Base-by-base conservation (phyloP, 768 basidiomycete genomes). In the Candolleomyces efflorescens region DNA sequence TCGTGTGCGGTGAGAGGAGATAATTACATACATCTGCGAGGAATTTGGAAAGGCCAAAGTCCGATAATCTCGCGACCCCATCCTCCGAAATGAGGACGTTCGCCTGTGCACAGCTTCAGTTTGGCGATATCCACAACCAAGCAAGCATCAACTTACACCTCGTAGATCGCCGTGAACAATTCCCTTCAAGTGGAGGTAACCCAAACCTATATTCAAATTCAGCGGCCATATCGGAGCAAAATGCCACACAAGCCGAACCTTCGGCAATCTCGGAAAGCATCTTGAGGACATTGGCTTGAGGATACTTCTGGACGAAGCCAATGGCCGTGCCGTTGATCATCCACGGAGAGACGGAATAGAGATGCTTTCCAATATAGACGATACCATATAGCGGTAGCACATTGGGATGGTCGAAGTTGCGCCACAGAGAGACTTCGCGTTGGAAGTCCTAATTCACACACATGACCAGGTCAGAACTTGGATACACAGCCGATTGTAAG, bases 341-440 rank as follows among this genome's bases (percentile, higher is more conserved):
- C 74, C 74, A 78, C 4, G 79, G 77, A 41, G 73, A 75, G 54
- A 80, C 78, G 75, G 69, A 67, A 61, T 70, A 76, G 9, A 74
- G 43, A 18, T 73, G 64, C 20, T 66, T 67, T 15, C 65, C 71
- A 27, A 75, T 66, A 23, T 70, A 67, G 7, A 72, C 65, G 32
- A 76, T 67, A 18, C 78, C 78, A 54, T 76, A 76, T 9, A 76
- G 56, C 4, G 71, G 67, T 4, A 77, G 65, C 20, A 76, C 68
- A 54, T 80, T 75, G 12, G 67, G 65, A 62, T 80, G 77, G 12
- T 72, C 61, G 23, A 82, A 66, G 20, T 67, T 65, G 54, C 75
- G 69, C 77, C 77, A 80, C 46, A 73, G 73, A 23, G 71, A 66
- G 1, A 78, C 73, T 61, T 79, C 76, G 49, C 71, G 67, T 63